phyloP scores from a whole-genome alignment of 495 filamentous ascomycete species.

The Penicillium maclennaniae region DNA sequence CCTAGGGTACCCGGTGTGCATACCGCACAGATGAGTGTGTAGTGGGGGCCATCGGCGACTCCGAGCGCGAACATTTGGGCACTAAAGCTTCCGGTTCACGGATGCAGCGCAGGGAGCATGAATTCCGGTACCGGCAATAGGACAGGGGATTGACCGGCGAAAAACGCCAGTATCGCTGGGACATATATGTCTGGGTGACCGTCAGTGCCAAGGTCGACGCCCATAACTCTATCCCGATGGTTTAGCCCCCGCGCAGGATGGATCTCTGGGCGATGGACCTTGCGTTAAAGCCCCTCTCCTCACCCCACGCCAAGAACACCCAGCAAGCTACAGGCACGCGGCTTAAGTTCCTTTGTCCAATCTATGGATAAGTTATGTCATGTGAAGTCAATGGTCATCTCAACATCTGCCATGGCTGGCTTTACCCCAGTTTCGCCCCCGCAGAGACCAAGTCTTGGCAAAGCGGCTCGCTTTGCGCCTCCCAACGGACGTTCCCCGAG shows the following conservation, averaged over 20 bases:
- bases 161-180: background rate
- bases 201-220: background rate
- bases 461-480: background rate
- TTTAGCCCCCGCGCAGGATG: background rate
- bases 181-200: background rate
- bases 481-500: slow-evolving; percentile 3
- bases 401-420: background rate
- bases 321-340: no score
- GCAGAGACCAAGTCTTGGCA: slow-evolving; percentile 1
- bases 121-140: slow-evolving; percentile 7
- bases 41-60: background rate
- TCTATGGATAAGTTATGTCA: background rate
- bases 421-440: background rate
- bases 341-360: background rate
- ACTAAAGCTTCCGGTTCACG: slow-evolving; percentile 2
- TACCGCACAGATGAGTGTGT: no score
- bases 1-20: no score
- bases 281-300: background rate
- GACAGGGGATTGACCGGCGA: background rate
- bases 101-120: background rate
- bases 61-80: background rate
- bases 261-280: background rate
- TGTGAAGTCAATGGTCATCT: slow-evolving; percentile 4
- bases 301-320: slow-evolving; percentile 2
- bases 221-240: background rate